These are phyloP conservation scores for Cyberlindnera xishuangbannaensis DNA, from an alignment of 805 yeast species.

Conservation along the genomic window DNA sequence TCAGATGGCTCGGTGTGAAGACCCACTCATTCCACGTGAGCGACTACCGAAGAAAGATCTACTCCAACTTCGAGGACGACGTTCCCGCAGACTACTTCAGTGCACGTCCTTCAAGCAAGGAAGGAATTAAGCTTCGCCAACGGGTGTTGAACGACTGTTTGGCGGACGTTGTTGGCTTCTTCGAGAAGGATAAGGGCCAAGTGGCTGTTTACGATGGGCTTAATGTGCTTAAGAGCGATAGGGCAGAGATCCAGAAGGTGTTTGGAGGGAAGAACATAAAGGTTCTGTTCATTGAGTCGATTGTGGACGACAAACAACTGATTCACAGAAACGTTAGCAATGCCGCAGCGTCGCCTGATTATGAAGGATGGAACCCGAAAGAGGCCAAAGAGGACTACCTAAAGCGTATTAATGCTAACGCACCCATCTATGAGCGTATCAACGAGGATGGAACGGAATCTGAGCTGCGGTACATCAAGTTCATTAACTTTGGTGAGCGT, in stretches of 20 bases:
- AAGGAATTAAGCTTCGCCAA: constrained; percentile 48
- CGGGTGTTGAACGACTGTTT: constrained; percentile 58
- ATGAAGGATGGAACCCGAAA: constrained; percentile 64
- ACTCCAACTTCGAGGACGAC: constrained; percentile 31
- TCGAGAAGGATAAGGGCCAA: constrained; percentile 77
- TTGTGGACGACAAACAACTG: constrained; percentile 66
- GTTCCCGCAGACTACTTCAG: constrained; percentile 68
- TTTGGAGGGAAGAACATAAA: constrained; percentile 60
- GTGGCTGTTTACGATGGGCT: constrained; percentile 96
- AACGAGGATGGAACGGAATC: constrained; percentile 37
- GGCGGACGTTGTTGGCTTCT: constrained; percentile 63
- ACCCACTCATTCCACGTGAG: constrained; percentile 90
- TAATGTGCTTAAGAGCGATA: constrained; percentile 68
- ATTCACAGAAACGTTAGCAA: constrained; percentile 74
- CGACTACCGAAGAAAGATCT: constrained; percentile 67
- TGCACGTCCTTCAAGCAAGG: constrained; percentile 42
- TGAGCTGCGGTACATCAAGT: constrained; percentile 69
- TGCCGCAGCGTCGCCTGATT: constrained; percentile 86
- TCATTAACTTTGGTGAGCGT: constrained; percentile 85
- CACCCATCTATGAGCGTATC: constrained; percentile 71
- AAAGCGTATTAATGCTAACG: constrained; percentile 60
- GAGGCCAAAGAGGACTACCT: constrained; percentile 75
- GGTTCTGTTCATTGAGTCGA: constrained; percentile 81
- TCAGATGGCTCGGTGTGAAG: constrained; percentile 94
- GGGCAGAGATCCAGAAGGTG: constrained; percentile 50